A percentile compares a stretch with the other conserved stretches of the same genome.
These are phyloP conservation scores for Pyrrhoderma noxium DNA, from an alignment of 1,284 basidiomycete species.

Conservation along the genomic window DNA sequence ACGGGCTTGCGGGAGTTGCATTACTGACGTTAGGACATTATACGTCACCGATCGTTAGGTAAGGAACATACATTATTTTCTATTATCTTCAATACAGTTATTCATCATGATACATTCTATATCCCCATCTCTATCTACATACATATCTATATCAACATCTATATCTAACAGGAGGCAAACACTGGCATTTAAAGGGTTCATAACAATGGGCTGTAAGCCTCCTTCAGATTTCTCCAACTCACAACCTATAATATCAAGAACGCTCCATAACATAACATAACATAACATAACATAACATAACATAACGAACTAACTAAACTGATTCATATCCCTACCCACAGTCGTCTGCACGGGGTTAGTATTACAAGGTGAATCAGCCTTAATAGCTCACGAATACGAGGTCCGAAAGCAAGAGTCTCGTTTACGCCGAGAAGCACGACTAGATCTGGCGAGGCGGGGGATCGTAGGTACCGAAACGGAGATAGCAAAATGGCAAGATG, in stretches of 20 bases:
- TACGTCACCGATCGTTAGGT: too few species aligned
- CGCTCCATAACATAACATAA: too few species aligned
- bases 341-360: constrained; percentile 67
- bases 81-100: too few species aligned
- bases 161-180: constrained; percentile 57
- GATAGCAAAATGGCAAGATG: constrained; percentile 71
- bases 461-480: constrained; percentile 77
- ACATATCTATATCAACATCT: too few species aligned
- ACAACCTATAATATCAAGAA: background rate
- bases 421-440: constrained; percentile 64
- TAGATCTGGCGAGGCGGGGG: constrained; percentile 67
- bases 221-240: constrained; percentile 19
- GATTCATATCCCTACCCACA: too few species aligned
- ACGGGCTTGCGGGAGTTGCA: too few species aligned
- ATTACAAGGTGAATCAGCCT: constrained; percentile 68
- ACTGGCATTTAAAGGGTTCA: constrained; percentile 72
- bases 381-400: constrained; percentile 62
- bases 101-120: too few species aligned
- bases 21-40: too few species aligned
- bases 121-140: too few species aligned
- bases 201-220: constrained; percentile 49
- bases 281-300: too few species aligned
- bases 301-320: too few species aligned
- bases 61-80: too few species aligned
- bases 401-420: constrained; percentile 61